phyloP scores from a whole-genome alignment of 2,329 filamentous ascomycete genomes.

The Parascedosporium putredinis region DNA sequence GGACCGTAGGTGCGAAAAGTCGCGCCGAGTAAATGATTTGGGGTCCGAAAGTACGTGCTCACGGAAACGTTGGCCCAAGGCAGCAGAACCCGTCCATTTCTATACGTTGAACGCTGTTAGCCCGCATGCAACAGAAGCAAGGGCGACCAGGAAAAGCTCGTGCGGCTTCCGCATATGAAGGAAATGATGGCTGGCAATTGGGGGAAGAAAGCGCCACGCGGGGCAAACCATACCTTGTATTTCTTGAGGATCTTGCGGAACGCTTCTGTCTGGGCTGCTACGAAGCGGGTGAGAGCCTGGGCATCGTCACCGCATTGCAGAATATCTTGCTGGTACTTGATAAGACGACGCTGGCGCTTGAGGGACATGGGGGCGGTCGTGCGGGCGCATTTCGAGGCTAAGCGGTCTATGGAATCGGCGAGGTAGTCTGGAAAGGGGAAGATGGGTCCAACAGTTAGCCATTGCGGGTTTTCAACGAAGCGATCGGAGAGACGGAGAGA shows the following conservation, averaged over 20 bases:
- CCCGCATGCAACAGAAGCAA: background rate
- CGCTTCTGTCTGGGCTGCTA: slow-evolving; percentile 61
- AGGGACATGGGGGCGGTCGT: slow-evolving; percentile 19
- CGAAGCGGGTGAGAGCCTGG: slow-evolving; percentile 59
- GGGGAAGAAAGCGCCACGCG: background rate
- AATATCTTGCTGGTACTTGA: slow-evolving; percentile 42
- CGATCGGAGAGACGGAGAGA: too few relatives aligned
- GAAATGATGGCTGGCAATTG: background rate
- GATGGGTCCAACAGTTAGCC: background rate
- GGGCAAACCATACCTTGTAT: slow-evolving; percentile 47
- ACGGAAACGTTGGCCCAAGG: slow-evolving; percentile 55
- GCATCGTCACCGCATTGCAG: slow-evolving; percentile 60
- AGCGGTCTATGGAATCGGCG: slow-evolving; percentile 34
- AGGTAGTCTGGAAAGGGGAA: slow-evolving; percentile 31
- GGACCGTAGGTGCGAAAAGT: slow-evolving; percentile 43
- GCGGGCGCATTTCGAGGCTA: slow-evolving; percentile 31
- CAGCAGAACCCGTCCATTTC: slow-evolving; percentile 72
- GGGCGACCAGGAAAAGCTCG: background rate
- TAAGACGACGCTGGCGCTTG: slow-evolving; percentile 40
- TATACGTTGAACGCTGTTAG: slow-evolving; percentile 21
- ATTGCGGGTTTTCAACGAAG: background rate
- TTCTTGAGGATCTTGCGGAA: slow-evolving; percentile 82
- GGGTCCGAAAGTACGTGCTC: slow-evolving; percentile 54
- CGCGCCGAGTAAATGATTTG: slow-evolving; percentile 61
- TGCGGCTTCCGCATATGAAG: background rate